Evolutionary conservation across 345 rosid genomes (phyloP).

Genomic region (Lepidium sativum): DNA sequence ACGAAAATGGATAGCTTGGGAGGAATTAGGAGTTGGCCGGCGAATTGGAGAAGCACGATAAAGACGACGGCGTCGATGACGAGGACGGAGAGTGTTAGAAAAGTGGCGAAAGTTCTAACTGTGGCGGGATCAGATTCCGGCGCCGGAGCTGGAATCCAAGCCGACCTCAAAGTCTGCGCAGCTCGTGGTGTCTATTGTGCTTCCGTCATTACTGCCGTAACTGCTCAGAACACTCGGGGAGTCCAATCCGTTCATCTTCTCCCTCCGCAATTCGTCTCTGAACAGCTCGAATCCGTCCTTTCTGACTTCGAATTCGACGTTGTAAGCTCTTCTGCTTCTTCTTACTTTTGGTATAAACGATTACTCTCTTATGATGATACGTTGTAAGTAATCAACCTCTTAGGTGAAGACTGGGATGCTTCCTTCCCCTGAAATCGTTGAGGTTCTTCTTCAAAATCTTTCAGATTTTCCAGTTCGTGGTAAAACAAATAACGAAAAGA

Average conservation of each 20-base stretch:
- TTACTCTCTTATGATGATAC: constrained; percentile 7
- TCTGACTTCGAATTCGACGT: constrained; percentile 92
- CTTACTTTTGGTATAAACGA: neutral
- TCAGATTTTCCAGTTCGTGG: constrained; percentile 59
- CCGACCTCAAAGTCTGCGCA: constrained; percentile 88
- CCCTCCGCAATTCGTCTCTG: constrained; percentile 52
- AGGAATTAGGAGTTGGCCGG: constrained; percentile 22
- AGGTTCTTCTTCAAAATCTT: constrained; percentile 47
- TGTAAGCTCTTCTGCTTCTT: constrained; percentile 34
- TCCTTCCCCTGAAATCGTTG: constrained; percentile 62
- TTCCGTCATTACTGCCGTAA: constrained; percentile 77
- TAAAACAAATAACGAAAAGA: constrained; percentile 21
- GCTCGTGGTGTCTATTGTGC: constrained; percentile 92
- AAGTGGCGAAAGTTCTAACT: constrained; percentile 46
- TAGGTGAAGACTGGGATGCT: constrained; percentile 98
- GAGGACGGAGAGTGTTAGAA: constrained; percentile 7
- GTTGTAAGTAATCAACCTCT: neutral
- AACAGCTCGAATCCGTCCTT: constrained; percentile 79
- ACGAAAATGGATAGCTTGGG: constrained; percentile 18
- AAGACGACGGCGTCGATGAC: constrained; percentile 14
- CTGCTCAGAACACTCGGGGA: constrained; percentile 86
- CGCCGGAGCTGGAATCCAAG: constrained; percentile 93
- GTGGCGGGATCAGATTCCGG: constrained; percentile 97
- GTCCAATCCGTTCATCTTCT: constrained; percentile 56
- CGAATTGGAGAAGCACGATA: constrained; percentile 19